These are phyloP conservation scores for Trichomonas gallinae DNA, from an alignment of 208 protist genomes.

Conservation along the genomic window DNA sequence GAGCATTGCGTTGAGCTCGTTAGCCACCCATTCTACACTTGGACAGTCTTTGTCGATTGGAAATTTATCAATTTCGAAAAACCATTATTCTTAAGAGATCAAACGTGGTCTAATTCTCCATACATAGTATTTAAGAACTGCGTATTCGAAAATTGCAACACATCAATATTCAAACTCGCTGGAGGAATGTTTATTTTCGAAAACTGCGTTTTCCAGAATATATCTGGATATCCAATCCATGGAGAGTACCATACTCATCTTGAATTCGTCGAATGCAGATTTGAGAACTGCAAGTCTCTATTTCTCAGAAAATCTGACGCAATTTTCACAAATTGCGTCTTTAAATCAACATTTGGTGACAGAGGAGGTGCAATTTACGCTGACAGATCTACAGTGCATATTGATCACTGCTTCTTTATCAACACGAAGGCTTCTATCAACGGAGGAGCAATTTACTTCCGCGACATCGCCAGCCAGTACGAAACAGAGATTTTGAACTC, in stretches of 20 bases:
- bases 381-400: background rate
- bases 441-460: background rate
- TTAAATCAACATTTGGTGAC: background rate
- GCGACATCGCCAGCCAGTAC: background rate
- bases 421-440: background rate
- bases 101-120: background rate
- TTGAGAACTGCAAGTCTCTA: background rate
- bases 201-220: background rate
- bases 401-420: background rate
- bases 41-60: background rate
- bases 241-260: background rate
- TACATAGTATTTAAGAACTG: background rate
- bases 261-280: background rate
- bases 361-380: slow-evolving; percentile 1
- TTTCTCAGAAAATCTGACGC: background rate
- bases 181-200: background rate
- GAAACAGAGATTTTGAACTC: background rate
- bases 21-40: background rate
- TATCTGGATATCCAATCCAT: background rate
- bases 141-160: background rate
- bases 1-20: background rate
- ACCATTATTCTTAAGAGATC: background rate
- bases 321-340: background rate
- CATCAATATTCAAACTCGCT: background rate
- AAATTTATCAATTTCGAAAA: background rate